Evolutionary conservation across 306 rosid species (phyloP), one percentile per base, ranked within the genome.

Genomic region (Luffa acutangula): DNA sequence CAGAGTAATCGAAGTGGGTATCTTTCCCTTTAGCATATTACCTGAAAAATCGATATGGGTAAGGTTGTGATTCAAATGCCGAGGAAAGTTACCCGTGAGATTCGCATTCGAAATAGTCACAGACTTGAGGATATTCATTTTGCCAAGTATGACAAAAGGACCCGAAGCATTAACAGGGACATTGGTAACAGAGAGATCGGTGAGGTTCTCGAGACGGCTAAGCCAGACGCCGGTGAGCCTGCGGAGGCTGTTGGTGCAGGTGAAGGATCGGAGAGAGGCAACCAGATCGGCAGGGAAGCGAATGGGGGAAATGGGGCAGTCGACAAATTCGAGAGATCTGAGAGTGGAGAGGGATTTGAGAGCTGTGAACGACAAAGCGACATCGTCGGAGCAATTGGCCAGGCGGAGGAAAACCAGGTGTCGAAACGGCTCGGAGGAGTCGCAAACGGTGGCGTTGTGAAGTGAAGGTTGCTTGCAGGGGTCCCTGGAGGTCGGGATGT

Each of bases 221-320:
- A 94, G 97, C 97, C 98, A 94, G 21, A 91, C 80, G 56, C 97
- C 98, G 11, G 97, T 82, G 88, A 94, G 84, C 36, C 14, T 78
- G 5, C 79, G 86, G 85, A 94, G 92, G 86, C 89, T 83, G 66
- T 71, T 77, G 54, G 90, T 56, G 86, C 83, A 82, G 25, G 94
- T 82, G 91, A 94, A 94, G 77, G 96, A 86, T 42, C 31, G 88
- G 83, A 94, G 96, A 34, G 92, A 90, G 78, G 86, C 5, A 0
- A 82, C 79, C 64, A 94, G 97, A 9, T 90, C 94, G 4, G 91
- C 56, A 3, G 98, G 98, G 81, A 94, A 81, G 77, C 86, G 96
- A 64, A 94, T 84, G 45, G 97, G 94, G 48, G 97, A 67, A n/a
- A 94, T 63, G 21, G 97, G 98, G 80, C 98, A 94, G 87, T 94